phyloP scores from a whole-genome alignment of 2,329 filamentous ascomycete species.

The Alternaria consortialis region DNA sequence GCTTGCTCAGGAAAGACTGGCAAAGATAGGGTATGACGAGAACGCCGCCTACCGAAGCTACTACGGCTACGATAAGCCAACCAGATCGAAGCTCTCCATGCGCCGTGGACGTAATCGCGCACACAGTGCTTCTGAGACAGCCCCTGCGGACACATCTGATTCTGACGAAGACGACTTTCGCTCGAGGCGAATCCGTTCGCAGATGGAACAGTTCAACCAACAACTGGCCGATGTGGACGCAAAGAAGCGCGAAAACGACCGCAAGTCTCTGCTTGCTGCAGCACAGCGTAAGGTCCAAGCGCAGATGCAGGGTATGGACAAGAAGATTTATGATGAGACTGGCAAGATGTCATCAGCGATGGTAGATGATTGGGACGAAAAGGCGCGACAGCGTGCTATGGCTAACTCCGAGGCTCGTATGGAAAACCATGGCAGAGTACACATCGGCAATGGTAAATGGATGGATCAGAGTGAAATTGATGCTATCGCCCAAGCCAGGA shows the following conservation, averaged over 20 bases:
- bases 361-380: conserved; percentile 79
- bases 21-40: conserved; percentile 78
- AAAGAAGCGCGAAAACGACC: conserved; percentile 77
- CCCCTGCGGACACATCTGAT: conserved; percentile 40
- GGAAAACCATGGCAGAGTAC: conserved; percentile 65
- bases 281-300: conserved; percentile 88
- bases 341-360: conserved; percentile 75
- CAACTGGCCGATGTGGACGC: conserved; percentile 74
- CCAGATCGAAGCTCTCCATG: conserved; percentile 61
- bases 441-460: conserved; percentile 83
- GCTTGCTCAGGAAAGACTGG: conserved; percentile 82
- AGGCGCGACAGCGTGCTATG: conserved; percentile 74
- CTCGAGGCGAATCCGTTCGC: conserved; percentile 75
- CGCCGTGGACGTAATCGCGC: conserved; percentile 66
- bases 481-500: conserved; percentile 75
- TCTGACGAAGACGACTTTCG: conserved; percentile 68
- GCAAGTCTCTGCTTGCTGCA: conserved; percentile 76
- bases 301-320: conserved; percentile 80
- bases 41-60: conserved; percentile 75
- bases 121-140: conserved; percentile 68
- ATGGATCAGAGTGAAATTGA: conserved; percentile 82
- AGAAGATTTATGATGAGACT: conserved; percentile 78
- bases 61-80: conserved; percentile 70
- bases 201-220: conserved; percentile 81
- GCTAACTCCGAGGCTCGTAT: conserved; percentile 69